These are phyloP conservation scores for Nicotiana sylvestris DNA, from an alignment of 257 asterid species.

Conservation along the genomic window DNA sequence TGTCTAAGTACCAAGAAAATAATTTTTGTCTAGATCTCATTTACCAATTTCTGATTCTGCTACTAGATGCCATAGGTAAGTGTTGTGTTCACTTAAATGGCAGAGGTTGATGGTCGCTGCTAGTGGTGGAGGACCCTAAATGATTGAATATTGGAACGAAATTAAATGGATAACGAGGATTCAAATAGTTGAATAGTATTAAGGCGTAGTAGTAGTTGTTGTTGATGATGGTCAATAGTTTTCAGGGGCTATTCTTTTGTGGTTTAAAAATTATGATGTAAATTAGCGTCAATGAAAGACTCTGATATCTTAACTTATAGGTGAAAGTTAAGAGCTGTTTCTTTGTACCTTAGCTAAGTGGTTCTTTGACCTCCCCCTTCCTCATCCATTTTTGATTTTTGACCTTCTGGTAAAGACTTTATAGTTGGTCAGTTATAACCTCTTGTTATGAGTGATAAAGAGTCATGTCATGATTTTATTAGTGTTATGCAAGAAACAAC, in stretches of 20 bases:
- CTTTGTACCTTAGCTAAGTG: background rate
- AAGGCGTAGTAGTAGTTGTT: background rate
- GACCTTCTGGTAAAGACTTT: background rate
- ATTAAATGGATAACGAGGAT: background rate
- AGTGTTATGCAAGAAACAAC: background rate
- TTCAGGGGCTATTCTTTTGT: background rate
- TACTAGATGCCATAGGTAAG: background rate
- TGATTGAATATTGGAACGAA: background rate
- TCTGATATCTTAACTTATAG: background rate
- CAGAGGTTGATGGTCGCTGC: slow-evolving; percentile 4
- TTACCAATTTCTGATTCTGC: background rate
- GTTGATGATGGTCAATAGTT: background rate
- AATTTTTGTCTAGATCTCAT: background rate
- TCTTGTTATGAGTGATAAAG: background rate
- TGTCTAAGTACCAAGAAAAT: background rate
- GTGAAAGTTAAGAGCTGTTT: background rate
- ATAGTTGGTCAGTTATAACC: background rate
- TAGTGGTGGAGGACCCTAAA: background rate
- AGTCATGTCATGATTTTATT: background rate
- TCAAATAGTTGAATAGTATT: background rate
- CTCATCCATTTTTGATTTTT: background rate
- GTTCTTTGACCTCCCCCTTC: background rate
- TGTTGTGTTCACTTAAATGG: background rate
- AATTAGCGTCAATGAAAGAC: background rate
- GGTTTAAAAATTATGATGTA: too few relatives aligned